Percentiles rank a stretch among this genome's conserved stretches.
Evolutionary conservation across 106 monocot genomes (phyloP).

Genomic region (Platanthera guangdongensis): DNA sequence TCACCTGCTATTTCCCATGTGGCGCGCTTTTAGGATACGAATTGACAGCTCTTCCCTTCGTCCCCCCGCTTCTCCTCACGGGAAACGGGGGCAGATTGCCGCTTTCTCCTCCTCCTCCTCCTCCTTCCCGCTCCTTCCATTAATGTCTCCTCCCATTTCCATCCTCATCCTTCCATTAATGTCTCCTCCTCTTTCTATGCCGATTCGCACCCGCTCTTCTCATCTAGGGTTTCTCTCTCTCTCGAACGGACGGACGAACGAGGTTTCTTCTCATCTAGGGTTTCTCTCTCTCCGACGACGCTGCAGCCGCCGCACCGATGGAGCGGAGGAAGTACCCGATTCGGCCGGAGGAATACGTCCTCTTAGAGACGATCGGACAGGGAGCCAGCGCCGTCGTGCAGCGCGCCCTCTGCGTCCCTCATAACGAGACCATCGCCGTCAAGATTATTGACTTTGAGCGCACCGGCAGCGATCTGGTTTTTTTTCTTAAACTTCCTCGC

Average conservation of each 20-base stretch:
- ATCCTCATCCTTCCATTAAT: background rate
- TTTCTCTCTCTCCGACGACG: background rate
- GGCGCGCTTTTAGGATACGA: conserved; percentile 12
- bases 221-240: background rate
- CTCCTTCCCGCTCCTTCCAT: conserved; percentile 1
- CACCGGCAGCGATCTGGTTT: conserved; percentile 7
- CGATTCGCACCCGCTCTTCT: background rate
- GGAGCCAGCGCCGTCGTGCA: conserved; percentile 75
- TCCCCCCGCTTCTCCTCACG: conserved; percentile 6
- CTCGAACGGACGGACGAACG: too few species aligned
- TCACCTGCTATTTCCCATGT: background rate
- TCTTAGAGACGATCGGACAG: conserved; percentile 62
- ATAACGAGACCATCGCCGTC: conserved; percentile 66
- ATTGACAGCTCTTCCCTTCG: background rate
- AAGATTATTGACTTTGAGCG: conserved; percentile 72
- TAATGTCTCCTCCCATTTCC: conserved; percentile 1
- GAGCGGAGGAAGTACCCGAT: conserved; percentile 61
- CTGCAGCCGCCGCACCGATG: background rate
- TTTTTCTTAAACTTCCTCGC: background rate
- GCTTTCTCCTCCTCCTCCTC: background rate
- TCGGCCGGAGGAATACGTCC: conserved; percentile 55
- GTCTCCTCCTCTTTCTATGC: background rate
- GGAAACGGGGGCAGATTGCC: background rate
- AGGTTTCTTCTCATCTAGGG: conserved; percentile 1
- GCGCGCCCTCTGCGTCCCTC: conserved; percentile 49